These are phyloP conservation scores for Passiflora organensis DNA, from an alignment of 345 rosid genomes.

Conservation along the genomic window DNA sequence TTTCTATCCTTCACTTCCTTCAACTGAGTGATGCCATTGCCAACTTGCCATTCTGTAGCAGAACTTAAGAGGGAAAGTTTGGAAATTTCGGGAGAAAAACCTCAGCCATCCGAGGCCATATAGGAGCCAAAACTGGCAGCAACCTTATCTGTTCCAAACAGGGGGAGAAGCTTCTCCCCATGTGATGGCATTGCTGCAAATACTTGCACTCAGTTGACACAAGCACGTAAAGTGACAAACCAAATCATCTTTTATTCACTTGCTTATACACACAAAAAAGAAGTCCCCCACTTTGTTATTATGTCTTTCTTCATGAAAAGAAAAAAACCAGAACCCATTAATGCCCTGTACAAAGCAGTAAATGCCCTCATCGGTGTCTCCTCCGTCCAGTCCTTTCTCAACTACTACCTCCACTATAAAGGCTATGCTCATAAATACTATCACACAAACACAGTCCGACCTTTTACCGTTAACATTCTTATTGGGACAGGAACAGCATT, in stretches of 20 bases:
- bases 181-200: slow-evolving; percentile 18
- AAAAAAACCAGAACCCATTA: slow-evolving; percentile 7
- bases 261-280: background rate
- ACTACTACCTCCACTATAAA: slow-evolving; percentile 18
- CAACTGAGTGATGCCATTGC: too few species aligned
- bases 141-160: background rate
- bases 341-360: slow-evolving; percentile 12
- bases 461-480: slow-evolving; percentile 4
- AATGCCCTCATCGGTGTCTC: slow-evolving; percentile 8
- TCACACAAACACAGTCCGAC: background rate
- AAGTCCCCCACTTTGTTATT: slow-evolving; percentile 14
- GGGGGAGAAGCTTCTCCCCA: background rate
- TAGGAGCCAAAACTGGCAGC: background rate
- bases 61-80: too few species aligned
- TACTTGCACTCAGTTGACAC: too few species aligned
- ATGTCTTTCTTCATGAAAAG: slow-evolving; percentile 1
- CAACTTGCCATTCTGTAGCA: too few species aligned
- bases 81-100: too few species aligned
- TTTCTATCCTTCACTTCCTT: too few species aligned
- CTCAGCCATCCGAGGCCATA: too few species aligned
- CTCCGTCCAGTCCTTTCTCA: slow-evolving; percentile 17
- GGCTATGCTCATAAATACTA: slow-evolving; percentile 5
- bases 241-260: slow-evolving; percentile 6
- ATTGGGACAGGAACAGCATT: background rate
- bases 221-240: background rate